Percentiles rank a stretch among this genome's conserved stretches.
These are phyloP conservation scores for Serendipita sp. DNA, from an alignment of 1,284 basidiomycete species.

Conservation along the genomic window DNA sequence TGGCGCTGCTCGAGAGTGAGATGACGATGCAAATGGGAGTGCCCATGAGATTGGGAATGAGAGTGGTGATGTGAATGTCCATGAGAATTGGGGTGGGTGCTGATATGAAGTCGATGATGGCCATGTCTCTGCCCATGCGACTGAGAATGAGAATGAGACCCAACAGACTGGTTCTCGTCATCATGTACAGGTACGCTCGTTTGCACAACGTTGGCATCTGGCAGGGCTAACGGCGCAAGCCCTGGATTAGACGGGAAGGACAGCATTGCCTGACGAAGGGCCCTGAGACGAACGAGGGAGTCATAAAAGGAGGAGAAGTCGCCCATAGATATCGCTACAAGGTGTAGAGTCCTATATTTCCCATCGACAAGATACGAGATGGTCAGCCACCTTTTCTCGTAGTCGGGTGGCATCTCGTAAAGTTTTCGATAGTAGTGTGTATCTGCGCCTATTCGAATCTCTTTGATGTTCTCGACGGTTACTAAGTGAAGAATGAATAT, in stretches of 20 bases:
- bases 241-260: constrained; percentile 31
- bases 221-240: constrained; percentile 24
- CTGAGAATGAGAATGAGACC: not conserved
- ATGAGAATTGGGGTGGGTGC: not conserved
- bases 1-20: constrained; percentile 37
- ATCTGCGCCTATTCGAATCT: constrained; percentile 68
- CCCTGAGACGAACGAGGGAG: constrained; percentile 43
- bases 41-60: not conserved
- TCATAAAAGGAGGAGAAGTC: constrained; percentile 33
- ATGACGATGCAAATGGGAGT: not conserved
- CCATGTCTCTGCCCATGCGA: not conserved
- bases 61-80: not conserved
- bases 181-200: not conserved
- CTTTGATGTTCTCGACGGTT: constrained; percentile 81
- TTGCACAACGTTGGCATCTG: constrained; percentile 25
- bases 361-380: constrained; percentile 64
- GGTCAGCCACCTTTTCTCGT: constrained; percentile 61
- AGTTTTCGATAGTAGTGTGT: constrained; percentile 69
- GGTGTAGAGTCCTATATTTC: constrained; percentile 83
- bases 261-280: constrained; percentile 29
- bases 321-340: constrained; percentile 63
- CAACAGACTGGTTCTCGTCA: not conserved
- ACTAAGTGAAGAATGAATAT: constrained; percentile 31
- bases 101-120: not conserved
- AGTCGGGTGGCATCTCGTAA: constrained; percentile 47